Evolutionary conservation across 768 basidiomycete species (phyloP), one percentile per base, ranked within the genome.

Genomic region (Candolleomyces eurysporus): DNA sequence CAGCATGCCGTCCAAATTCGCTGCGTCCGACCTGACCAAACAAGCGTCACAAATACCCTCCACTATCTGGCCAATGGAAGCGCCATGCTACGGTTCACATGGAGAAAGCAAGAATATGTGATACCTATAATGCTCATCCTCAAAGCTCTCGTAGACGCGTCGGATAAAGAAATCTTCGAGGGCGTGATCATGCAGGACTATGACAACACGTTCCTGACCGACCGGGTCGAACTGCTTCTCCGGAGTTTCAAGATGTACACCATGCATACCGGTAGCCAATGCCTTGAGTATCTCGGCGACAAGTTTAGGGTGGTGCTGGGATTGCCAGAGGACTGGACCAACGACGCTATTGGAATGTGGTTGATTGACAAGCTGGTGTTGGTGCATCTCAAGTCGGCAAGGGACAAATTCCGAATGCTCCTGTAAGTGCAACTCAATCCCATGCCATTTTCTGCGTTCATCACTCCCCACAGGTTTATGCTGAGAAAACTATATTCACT

Each of bases 31-130:
- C 85, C 86, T 0, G 97, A 99, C 75, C 94, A 98, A 74, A 92
- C 94, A 16, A 90, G 91, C 62, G 84, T 88, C 54, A 99, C 97
- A 49, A 98, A 98, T 75, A 92, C 90, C 19, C 84, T 99, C n/a
- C 97, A 99, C 72, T 99, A 98, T 74, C 87, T 98, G 48, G 89
- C 93, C 17, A 96, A 96, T 65, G 97, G 97, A 49, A 95, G 88
- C 66, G 93, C 96, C n/a, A 98, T 95, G 82, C 76, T 98, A 17
- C 88, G 97, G 19, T 98, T 99, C 76, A 92, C 86, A 71, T 97
- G 93, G 93, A 80, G 96, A 57, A 99, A 98, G 75, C 92, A 96
- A 71, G 97, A 99, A 83, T 99, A 96, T 72, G 92, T 96, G 59
- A 92, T 99, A 46, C 97, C 97, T 5, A 91, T 98, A 73, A 95